Percentiles rank a stretch among this genome's conserved stretches.
Evolutionary conservation across 1,284 basidiomycete genomes (phyloP).

Genomic region (Waitea zeae): DNA sequence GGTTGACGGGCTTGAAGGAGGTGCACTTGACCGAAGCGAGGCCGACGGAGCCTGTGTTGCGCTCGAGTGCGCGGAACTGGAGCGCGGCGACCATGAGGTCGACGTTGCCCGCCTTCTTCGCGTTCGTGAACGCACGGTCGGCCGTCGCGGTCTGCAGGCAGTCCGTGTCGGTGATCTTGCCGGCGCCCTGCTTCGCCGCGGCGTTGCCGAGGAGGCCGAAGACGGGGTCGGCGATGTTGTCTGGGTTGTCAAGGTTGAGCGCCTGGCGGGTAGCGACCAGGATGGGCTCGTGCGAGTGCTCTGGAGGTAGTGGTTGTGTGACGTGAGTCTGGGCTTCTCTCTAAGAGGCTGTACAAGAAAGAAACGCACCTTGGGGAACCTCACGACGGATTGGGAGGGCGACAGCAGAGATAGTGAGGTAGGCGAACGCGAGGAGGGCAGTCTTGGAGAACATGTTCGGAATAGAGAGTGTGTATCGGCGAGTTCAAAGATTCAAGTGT

Average conservation of each 20-base stretch:
- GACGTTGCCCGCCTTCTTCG: constrained; percentile 41
- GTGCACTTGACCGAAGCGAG: constrained; percentile 30
- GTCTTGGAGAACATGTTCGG: constrained; percentile 28
- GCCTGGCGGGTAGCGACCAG: constrained; percentile 28
- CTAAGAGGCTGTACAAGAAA: no score
- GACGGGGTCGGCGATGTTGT: constrained; percentile 41
- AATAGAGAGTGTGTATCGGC: constrained; percentile 8
- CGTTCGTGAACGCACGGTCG: constrained; percentile 56
- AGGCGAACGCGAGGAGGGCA: constrained; percentile 20
- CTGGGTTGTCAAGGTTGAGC: constrained; percentile 39
- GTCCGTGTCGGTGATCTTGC: constrained; percentile 34
- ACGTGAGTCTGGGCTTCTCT: constrained; percentile 3
- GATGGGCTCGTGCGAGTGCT: constrained; percentile 48
- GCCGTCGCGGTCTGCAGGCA: constrained; percentile 51
- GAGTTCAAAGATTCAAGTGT: no score
- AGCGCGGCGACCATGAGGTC: constrained; percentile 29
- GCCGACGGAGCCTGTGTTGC: constrained; percentile 45
- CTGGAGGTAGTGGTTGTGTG: constrained; percentile 14
- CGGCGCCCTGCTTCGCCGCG: constrained; percentile 34
- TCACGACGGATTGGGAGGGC: constrained; percentile 35
- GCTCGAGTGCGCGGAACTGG: constrained; percentile 48
- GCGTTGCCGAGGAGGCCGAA: constrained; percentile 49
- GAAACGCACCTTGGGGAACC: constrained; percentile 40
- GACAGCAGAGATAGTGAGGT: constrained; percentile 17
- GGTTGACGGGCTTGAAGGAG: constrained; percentile 36